phyloP scores from a whole-genome alignment of 768 basidiomycete genomes.

The Suillus plorans region DNA sequence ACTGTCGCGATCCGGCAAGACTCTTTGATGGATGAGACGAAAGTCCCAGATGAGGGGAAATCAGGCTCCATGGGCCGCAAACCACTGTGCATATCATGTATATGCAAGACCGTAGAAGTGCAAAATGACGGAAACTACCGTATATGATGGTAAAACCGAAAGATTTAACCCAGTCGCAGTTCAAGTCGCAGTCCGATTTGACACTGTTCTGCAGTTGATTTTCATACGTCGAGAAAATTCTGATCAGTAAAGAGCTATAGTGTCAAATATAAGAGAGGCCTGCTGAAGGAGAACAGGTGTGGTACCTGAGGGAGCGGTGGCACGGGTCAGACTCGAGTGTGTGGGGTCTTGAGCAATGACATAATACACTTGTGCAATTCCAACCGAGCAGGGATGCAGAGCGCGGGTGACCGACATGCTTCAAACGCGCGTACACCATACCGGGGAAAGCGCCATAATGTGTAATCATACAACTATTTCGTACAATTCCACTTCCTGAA shows the following conservation, averaged over 20 bases:
- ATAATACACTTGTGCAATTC: too few species aligned
- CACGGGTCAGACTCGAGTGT: too few species aligned
- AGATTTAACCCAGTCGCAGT: background rate
- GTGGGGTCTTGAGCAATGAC: too few species aligned
- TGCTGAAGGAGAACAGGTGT: background rate
- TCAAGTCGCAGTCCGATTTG: background rate
- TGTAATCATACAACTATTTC: too few species aligned
- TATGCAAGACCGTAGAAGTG: background rate
- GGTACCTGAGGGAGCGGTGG: too few species aligned
- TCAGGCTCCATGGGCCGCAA: constrained; percentile 1
- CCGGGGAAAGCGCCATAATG: too few species aligned
- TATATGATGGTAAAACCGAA: background rate
- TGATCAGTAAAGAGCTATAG: background rate
- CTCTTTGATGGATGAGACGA: constrained; percentile 50
- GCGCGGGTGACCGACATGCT: too few species aligned
- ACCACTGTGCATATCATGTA: background rate
- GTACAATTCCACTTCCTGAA: too few species aligned
- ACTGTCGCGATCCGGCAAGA: constrained; percentile 51
- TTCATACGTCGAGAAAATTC: background rate
- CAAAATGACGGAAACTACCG: background rate
- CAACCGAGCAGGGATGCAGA: too few species aligned
- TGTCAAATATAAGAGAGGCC: background rate
- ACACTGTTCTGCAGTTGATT: background rate
- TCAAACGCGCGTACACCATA: too few species aligned
- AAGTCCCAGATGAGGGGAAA: constrained; percentile 49